Percentiles rank a stretch among this genome's conserved stretches.
phyloP scores from a whole-genome alignment of 345 rosid species.

The Acer saccharum region DNA sequence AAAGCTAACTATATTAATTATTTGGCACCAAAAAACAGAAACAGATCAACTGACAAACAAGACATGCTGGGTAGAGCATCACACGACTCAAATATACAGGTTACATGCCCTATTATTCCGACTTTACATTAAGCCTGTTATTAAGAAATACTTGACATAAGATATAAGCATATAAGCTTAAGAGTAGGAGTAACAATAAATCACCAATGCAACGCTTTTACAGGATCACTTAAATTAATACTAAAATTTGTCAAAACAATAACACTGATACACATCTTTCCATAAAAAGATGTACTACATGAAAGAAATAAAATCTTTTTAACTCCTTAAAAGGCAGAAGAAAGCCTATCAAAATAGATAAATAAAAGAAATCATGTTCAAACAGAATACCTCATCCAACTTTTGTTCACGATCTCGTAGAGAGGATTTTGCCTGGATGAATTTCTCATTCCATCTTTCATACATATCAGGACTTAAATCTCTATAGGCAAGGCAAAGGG shows the following conservation, averaged over 20 bases:
- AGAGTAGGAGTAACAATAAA: not conserved
- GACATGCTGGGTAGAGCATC: conserved; percentile 2
- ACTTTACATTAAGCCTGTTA: not conserved
- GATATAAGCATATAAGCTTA: not conserved
- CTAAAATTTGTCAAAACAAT: not conserved
- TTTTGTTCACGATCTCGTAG: conserved; percentile 95
- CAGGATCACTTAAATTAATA: not conserved
- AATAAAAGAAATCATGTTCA: no score
- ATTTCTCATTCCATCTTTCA: conserved; percentile 97
- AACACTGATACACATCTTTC: not conserved
- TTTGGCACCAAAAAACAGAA: conserved; percentile 12
- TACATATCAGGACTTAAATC: conserved; percentile 73
- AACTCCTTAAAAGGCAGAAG: not conserved
- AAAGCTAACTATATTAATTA: not conserved
- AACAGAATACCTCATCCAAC: conserved; percentile 81
- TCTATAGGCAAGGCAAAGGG: conserved; percentile 94
- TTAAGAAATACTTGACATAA: not conserved
- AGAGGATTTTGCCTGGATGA: conserved; percentile 95
- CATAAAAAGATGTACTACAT: not conserved
- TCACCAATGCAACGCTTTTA: not conserved
- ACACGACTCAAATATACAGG: not conserved
- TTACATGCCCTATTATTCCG: not conserved
- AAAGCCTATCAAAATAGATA: no score
- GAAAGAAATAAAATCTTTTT: no score
- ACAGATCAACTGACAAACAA: not conserved